A percentile compares a stretch with the other conserved stretches of the same genome.
These are phyloP conservation scores for Ceratocystis harringtonii DNA, from an alignment of 2,329 filamentous ascomycete genomes.

Conservation along the genomic window DNA sequence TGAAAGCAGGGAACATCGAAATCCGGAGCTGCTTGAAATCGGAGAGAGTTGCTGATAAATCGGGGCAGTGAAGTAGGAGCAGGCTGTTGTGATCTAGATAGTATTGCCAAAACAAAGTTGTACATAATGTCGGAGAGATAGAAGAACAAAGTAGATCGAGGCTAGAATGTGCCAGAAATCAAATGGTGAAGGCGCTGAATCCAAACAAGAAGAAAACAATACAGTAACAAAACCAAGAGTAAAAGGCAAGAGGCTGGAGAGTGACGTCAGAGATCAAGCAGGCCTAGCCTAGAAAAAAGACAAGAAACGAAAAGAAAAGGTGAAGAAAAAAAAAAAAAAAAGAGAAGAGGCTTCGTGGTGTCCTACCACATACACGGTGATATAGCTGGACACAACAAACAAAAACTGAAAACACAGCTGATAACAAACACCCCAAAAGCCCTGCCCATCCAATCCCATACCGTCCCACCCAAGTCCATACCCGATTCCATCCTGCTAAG, in stretches of 20 bases:
- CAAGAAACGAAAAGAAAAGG: neutral
- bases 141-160: neutral
- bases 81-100: too few relatives aligned
- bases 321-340: neutral
- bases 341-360: neutral
- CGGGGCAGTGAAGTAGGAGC: neutral
- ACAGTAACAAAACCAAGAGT: neutral
- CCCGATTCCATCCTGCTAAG: neutral
- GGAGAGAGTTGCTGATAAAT: neutral
- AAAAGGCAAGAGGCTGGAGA: neutral
- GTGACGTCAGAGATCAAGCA: conserved; percentile 1
- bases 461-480: neutral
- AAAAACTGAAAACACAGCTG: neutral
- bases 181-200: neutral
- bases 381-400: neutral
- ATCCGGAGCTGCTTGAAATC: neutral
- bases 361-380: conserved; percentile 1
- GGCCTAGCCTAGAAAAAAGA: neutral
- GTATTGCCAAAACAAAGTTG: too few relatives aligned
- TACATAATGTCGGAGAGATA: too few relatives aligned
- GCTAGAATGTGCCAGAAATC: neutral
- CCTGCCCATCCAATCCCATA: neutral
- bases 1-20: neutral
- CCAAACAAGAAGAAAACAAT: neutral
- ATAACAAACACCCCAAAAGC: neutral